These are phyloP conservation scores for Turritis glabra DNA, from an alignment of 345 rosid genomes.

Conservation along the genomic window DNA sequence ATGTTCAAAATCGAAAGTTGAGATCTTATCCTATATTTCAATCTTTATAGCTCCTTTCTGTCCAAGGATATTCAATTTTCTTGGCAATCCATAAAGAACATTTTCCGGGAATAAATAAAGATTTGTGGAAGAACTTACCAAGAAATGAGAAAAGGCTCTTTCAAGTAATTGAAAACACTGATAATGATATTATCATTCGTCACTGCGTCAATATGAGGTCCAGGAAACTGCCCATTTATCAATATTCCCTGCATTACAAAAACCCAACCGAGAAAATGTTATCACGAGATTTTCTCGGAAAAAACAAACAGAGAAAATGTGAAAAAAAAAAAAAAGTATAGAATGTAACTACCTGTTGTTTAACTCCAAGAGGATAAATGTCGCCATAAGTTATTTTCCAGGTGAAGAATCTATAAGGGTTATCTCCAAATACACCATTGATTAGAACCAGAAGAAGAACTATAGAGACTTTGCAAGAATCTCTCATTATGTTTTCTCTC, in stretches of 20 bases:
- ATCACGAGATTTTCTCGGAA: not conserved
- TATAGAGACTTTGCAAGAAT: constrained; percentile 41
- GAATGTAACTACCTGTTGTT: constrained; percentile 59
- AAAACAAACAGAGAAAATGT: not conserved
- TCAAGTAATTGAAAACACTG: constrained; percentile 83
- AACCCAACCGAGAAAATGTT: constrained; percentile 11
- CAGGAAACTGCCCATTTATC: constrained; percentile 95
- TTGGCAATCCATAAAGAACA: not conserved
- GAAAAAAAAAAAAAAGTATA: not conserved
- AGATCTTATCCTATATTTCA: constrained; percentile 15
- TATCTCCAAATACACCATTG: constrained; percentile 61
- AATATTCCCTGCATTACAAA: constrained; percentile 65
- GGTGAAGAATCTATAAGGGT: constrained; percentile 74
- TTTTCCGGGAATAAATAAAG: not conserved
- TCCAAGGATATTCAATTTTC: constrained; percentile 18
- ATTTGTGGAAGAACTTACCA: constrained; percentile 54
- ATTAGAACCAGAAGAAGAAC: constrained; percentile 47
- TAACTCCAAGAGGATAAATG: constrained; percentile 91
- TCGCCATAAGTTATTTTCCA: constrained; percentile 93
- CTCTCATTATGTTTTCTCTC: constrained; percentile 41
- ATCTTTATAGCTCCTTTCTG: not conserved
- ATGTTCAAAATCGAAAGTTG: constrained; percentile 1
- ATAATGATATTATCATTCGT: constrained; percentile 88
- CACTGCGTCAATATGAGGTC: constrained; percentile 73
- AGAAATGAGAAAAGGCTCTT: constrained; percentile 88